Evolutionary conservation across 176 grass and related monocot genomes (phyloP).

Genomic region (Otatea glauca): DNA sequence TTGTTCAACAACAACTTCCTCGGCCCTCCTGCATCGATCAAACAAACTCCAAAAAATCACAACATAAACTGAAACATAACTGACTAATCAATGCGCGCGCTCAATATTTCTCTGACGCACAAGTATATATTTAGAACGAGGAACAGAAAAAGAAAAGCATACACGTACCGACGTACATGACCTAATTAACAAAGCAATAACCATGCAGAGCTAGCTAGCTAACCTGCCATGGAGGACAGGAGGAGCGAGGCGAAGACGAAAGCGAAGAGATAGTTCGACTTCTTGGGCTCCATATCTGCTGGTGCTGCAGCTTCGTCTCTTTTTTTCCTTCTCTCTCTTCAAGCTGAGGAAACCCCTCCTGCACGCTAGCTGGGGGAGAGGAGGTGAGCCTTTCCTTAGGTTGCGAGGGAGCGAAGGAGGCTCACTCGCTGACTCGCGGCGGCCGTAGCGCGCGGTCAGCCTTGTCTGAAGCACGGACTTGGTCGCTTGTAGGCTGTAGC

Average conservation of each 20-base stretch:
- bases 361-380: too few species aligned
- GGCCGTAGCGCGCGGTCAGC: too few species aligned
- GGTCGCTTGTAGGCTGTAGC: too few species aligned
- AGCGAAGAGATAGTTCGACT: slow-evolving; percentile 32
- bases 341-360: too few species aligned
- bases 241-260: slow-evolving; percentile 47
- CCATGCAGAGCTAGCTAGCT: background rate
- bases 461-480: too few species aligned
- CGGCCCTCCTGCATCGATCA: slow-evolving; percentile 40
- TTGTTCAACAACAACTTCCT: slow-evolving; percentile 36
- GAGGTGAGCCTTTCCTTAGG: too few species aligned
- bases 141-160: background rate
- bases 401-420: too few species aligned
- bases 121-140: background rate
- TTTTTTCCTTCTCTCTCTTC: too few species aligned
- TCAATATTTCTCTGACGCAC: background rate
- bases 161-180: background rate
- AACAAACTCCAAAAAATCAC: slow-evolving; percentile 20
- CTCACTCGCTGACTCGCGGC: too few species aligned
- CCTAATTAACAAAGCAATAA: background rate
- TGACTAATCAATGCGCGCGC: background rate
- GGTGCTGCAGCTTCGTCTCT: too few species aligned
- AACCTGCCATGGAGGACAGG: slow-evolving; percentile 55
- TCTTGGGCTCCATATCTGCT: slow-evolving; percentile 44
- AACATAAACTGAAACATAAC: slow-evolving; percentile 7